phyloP scores from a whole-genome alignment of 164 flowering plant genomes.

The Magnolia sinica region DNA sequence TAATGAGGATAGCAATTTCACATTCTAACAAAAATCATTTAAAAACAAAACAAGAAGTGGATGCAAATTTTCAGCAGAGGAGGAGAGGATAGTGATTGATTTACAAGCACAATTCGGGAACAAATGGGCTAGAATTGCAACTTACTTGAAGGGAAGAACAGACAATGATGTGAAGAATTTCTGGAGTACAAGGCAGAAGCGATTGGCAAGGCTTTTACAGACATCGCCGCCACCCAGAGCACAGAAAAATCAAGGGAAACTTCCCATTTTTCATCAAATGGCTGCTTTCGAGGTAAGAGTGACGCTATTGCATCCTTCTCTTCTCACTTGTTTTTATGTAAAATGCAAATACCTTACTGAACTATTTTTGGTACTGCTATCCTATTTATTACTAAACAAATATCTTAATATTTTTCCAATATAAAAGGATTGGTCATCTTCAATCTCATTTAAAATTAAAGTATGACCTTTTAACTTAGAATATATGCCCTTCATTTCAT shows the following conservation, averaged over 20 bases:
- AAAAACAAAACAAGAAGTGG: conserved; percentile 34
- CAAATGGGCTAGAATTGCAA: conserved; percentile 92
- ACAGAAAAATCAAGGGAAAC: conserved; percentile 4
- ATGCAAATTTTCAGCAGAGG: conserved; percentile 80
- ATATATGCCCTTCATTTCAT: no score
- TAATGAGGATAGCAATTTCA: background rate
- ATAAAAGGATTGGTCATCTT: no score
- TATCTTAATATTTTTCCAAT: no score
- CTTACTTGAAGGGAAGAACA: conserved; percentile 76
- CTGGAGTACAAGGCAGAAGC: conserved; percentile 95
- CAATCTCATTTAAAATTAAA: no score
- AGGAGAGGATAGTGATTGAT: conserved; percentile 85
- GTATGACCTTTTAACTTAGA: no score
- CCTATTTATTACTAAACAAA: no score
- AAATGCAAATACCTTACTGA: no score
- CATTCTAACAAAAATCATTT: background rate
- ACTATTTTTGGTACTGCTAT: no score
- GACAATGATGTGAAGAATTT: conserved; percentile 98
- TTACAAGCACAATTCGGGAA: conserved; percentile 82
- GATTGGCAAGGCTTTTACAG: conserved; percentile 70
- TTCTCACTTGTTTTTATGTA: no score
- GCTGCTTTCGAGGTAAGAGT: conserved; percentile 35
- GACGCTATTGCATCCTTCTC: no score
- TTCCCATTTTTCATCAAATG: conserved; percentile 16
- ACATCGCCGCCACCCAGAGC: conserved; percentile 15